A percentile compares a stretch with the other conserved stretches of the same genome.
Conservation (phyloP, 192 early-diverging fungal genomes). For the Jimgerdemannia flammicorona region DNA sequence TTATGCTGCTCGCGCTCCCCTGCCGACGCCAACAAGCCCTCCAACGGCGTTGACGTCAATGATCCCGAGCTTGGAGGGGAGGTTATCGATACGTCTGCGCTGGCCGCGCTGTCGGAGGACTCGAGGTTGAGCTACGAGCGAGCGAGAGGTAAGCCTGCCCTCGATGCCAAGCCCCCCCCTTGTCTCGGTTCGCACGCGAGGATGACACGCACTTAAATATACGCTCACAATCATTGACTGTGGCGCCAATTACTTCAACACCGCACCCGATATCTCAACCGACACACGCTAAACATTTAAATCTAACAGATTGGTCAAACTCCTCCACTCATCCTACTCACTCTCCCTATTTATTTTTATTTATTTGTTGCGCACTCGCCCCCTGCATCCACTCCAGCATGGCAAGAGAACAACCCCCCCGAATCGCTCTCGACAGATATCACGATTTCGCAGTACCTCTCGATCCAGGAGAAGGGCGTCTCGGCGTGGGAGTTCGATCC, state of each 20-base stretch:
- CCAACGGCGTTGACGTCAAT: constrained; percentile 19
- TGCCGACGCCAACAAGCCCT: constrained; percentile 16
- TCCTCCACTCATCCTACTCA: too few species aligned
- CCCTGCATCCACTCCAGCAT: constrained; percentile 37
- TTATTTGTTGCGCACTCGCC: not conserved
- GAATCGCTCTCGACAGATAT: constrained; percentile 74
- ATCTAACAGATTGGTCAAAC: too few species aligned
- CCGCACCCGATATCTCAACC: not conserved
- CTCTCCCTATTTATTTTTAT: too few species aligned
- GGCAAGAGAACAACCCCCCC: constrained; percentile 68
- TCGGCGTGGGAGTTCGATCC: constrained; percentile 81
- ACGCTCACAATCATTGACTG: too few species aligned
- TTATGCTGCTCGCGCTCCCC: constrained; percentile 30
- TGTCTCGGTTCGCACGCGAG: too few species aligned
- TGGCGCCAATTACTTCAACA: too few species aligned
- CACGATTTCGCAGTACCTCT: constrained; percentile 67
- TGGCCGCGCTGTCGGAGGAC: constrained; percentile 35
- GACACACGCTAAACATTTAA: not conserved
- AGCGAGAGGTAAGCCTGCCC: constrained; percentile 30
- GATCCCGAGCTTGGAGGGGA: constrained; percentile 35
- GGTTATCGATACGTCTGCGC: constrained; percentile 16
- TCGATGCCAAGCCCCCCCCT: too few species aligned
- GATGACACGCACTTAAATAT: too few species aligned
- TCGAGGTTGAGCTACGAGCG: constrained; percentile 42
- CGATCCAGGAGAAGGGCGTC: constrained; percentile 79